Evolutionary conservation across 139 green algal genomes (phyloP), one percentile per base, ranked within the genome.

Genomic region (Tetradesmus lagerheimii): DNA sequence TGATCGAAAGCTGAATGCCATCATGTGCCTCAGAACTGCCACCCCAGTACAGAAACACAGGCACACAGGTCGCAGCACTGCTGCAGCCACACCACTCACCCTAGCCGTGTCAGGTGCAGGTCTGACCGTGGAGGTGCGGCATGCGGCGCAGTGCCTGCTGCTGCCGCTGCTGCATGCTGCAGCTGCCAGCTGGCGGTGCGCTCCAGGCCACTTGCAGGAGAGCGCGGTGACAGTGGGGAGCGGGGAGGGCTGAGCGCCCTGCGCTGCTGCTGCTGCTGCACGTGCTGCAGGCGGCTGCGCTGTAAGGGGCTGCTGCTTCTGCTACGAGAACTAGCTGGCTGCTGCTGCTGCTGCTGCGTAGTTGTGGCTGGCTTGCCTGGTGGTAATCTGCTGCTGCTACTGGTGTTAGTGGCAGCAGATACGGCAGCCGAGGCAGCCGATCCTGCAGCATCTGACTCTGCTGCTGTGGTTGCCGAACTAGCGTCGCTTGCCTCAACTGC

Each of bases 101-200:
- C 75, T 5, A 81, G 62, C 8, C 64, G 37, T 4, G 62, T 18
- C 27, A 88, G 71, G 12, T 80, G 27, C 38, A 80, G n/a, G 38
- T 81, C 83, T 38, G 38, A 41, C 0, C 85, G 41, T 0, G 85
- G 41, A 12, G 85, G 41, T 31, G 85, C 67, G 15, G 85, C 29
- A n/a, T 80, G 38, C 83, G 43, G n/a, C 74, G 85, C 85, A 41
- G 85, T 83, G 41, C 67, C 85, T 18, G 85, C 85, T 74, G 85
- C 85, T 83, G 85, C 43, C 41, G 85, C 85, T 41, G 83, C 83
- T 23, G 83, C 83, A 80, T 88, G 83, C 62, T 88, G 83, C 83
- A 88, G 71, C 83, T 88, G 83, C 83, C 83, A 88, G 20, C 43
- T 77, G 43, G 83, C 64, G 34, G 83, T 66, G 1, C 83, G 62